Conservation (phyloP, 2,329 filamentous ascomycete species). For the Dactylellina leptospora region DNA sequence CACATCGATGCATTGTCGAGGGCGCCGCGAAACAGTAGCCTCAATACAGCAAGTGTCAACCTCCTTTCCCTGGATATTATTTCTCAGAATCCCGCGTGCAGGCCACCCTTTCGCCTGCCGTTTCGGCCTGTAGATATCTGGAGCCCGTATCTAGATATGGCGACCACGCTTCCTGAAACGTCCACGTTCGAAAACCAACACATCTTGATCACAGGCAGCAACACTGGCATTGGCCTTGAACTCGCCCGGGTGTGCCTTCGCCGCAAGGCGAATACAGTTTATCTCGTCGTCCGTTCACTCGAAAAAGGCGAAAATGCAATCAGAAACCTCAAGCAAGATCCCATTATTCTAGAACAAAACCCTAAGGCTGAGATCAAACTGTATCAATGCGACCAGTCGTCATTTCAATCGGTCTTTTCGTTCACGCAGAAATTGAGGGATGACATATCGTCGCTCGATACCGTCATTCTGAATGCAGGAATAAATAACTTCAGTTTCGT, state of each 20-base stretch:
- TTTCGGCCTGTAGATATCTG: too few relatives aligned
- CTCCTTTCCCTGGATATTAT: too few relatives aligned
- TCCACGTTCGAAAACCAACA: slow-evolving; percentile 51
- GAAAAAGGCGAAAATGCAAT: slow-evolving; percentile 63
- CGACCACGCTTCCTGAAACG: slow-evolving; percentile 13
- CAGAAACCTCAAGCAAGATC: slow-evolving; percentile 57
- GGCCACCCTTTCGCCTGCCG: too few relatives aligned
- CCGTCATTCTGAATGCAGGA: slow-evolving; percentile 20
- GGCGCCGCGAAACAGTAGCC: too few relatives aligned
- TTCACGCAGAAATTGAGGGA: slow-evolving; percentile 14
- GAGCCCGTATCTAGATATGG: too few relatives aligned
- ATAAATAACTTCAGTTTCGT: slow-evolving; percentile 19
- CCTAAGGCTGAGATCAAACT: slow-evolving; percentile 16
- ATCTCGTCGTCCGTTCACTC: slow-evolving; percentile 61
- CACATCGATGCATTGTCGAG: too few relatives aligned
- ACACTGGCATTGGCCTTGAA: slow-evolving; percentile 62
- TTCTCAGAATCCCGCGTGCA: too few relatives aligned
- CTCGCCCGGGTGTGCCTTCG: slow-evolving; percentile 60
- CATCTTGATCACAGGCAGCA: slow-evolving; percentile 62
- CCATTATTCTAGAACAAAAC: slow-evolving; percentile 55
- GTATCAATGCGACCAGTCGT: slow-evolving; percentile 29
- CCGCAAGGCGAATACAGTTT: slow-evolving; percentile 59
- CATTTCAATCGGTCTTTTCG: slow-evolving; percentile 17
- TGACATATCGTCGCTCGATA: slow-evolving; percentile 19
- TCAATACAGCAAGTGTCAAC: too few relatives aligned